Percentiles rank a stretch among this genome's conserved stretches.
phyloP scores from a whole-genome alignment of 2,329 filamentous ascomycete genomes.

The Onygena corvina region DNA sequence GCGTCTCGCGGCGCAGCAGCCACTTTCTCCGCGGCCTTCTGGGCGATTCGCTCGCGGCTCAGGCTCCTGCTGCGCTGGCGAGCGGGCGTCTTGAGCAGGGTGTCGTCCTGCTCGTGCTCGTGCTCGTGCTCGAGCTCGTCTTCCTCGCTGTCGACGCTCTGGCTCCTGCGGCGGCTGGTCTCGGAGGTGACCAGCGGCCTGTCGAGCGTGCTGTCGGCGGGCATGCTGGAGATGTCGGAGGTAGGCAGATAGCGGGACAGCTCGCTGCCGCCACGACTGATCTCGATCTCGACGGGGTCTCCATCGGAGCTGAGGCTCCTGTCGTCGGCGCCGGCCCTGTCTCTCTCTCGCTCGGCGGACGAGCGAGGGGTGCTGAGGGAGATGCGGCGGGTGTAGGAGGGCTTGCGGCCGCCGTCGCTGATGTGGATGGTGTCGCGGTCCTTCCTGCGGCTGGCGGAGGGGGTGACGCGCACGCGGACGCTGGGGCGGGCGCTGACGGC shows the following conservation, averaged over 20 bases:
- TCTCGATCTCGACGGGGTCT: constrained; percentile 80
- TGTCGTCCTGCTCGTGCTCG: no score
- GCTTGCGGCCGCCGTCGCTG: constrained; percentile 63
- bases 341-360: constrained; percentile 26
- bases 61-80: constrained; percentile 45
- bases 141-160: constrained; percentile 52
- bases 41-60: constrained; percentile 52
- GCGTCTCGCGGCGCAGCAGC: constrained; percentile 37
- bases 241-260: constrained; percentile 54
- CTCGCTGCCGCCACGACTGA: constrained; percentile 60
- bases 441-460: constrained; percentile 50
- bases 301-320: constrained; percentile 58
- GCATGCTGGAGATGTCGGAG: constrained; percentile 80
- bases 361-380: constrained; percentile 43
- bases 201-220: constrained; percentile 58
- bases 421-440: constrained; percentile 52
- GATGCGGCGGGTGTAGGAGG: constrained; percentile 56
- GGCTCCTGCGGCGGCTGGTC: constrained; percentile 39
- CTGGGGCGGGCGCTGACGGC: constrained; percentile 60
- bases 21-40: constrained; percentile 54
- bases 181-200: constrained; percentile 37
- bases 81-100: constrained; percentile 44
- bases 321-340: constrained; percentile 38
- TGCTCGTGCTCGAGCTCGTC: no score
- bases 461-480: constrained; percentile 68